Base-by-base conservation (phyloP, 208 protist species). In the Trypanosoma cruzi region DNA sequence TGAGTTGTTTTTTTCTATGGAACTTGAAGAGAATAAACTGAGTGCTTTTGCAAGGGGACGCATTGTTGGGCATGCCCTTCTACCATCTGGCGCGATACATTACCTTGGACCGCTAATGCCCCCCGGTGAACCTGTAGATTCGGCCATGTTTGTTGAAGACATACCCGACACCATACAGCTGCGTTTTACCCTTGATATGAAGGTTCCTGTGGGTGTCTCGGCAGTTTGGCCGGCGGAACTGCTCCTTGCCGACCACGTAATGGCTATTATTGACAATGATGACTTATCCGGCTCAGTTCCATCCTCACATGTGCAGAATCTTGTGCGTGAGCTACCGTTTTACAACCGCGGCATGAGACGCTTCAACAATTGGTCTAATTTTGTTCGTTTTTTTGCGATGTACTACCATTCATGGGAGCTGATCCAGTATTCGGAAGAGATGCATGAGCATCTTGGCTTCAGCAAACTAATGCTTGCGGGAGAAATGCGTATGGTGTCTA, bases 201-300 rank as follows among this genome's bases (percentile, higher is more conserved):
- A 70, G 54, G 28, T 82, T 8, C 62, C 65, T 26, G 10, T 28
- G 14, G 53, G 61, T 56, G 18, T 71, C 22, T 37, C 53, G 5
- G 32, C 85, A 1, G 85, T 85, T 1, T 77, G 54, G 55, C 82
- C 82, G 55, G 74, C 73, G 7, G 86, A 89, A 68, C 77, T 90
- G 68, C 76, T 92, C 42, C 73, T 95, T 65, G 87, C 81, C 54
- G 80, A 92, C 66, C 82, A 91, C 49, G 75, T 92, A 14, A 74
- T 77, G 31, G 71, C 68, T 7, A 78, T 95, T 34, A 46, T 95
- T 50, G 86, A 88, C n/a, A 84, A 84, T 64, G 84, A 95, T 62
- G 82, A 84, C 48, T 82, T 81, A 18, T 57, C 22, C 42, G 89
- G 85, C 20, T 92, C 84, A 16, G 58, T 94, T 31, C 66, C 79